These are phyloP conservation scores for Geotrichum histeridarum DNA, from an alignment of 1,139 yeast genomes.

Conservation along the genomic window DNA sequence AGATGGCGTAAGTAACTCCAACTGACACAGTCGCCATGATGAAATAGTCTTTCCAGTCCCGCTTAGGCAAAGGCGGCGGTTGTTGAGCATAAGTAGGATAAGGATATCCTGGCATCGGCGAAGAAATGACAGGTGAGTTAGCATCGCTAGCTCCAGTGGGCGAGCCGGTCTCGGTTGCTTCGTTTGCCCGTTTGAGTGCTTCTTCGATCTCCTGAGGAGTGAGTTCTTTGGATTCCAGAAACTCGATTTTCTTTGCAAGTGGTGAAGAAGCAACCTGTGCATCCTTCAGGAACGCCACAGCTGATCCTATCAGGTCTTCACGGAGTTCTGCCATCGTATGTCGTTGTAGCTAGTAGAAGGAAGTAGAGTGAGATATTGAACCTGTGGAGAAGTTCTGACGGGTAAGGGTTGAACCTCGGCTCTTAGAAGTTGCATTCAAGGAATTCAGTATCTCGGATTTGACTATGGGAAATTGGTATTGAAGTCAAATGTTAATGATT, in stretches of 20 bases:
- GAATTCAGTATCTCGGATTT: no score
- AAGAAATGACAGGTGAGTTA: constrained; percentile 19
- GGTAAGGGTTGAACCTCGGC: neutral
- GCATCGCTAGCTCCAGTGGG: constrained; percentile 15
- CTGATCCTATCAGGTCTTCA: constrained; percentile 70
- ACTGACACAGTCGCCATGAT: constrained; percentile 96
- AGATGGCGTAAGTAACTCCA: constrained; percentile 85
- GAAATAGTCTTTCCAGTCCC: constrained; percentile 95
- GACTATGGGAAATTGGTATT: no score
- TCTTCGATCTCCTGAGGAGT: constrained; percentile 74
- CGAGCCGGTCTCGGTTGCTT: constrained; percentile 24
- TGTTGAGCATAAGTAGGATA: constrained; percentile 33
- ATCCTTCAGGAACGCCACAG: constrained; percentile 75
- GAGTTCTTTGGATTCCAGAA: constrained; percentile 79
- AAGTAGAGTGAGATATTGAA: neutral
- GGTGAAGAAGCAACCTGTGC: constrained; percentile 73
- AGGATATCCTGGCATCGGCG: constrained; percentile 22
- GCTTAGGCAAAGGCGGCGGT: constrained; percentile 75
- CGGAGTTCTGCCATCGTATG: constrained; percentile 39
- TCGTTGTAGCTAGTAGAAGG: neutral
- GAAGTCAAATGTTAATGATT: no score
- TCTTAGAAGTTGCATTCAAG: neutral
- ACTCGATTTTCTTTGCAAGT: constrained; percentile 76
- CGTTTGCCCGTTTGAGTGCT: constrained; percentile 58
- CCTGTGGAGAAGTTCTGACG: neutral